A percentile compares a stretch with the other conserved stretches of the same genome.
Conservation (phyloP, 805 yeast species). For the Priceomyces medius region DNA sequence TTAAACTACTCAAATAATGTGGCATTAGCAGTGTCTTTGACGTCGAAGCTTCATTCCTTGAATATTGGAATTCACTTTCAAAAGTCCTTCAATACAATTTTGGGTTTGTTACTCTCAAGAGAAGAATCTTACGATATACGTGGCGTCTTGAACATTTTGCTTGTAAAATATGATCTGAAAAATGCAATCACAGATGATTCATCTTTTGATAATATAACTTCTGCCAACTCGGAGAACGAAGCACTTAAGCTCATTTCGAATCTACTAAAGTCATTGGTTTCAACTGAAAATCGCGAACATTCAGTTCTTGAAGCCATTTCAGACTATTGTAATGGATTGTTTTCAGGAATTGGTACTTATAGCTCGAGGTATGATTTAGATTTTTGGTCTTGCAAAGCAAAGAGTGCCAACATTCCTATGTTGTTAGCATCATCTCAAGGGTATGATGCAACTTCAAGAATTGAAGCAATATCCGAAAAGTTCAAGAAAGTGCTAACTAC, state of each 20-base stretch:
- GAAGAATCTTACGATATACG: background rate
- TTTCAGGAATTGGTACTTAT: constrained; percentile 25
- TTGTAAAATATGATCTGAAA: constrained; percentile 8
- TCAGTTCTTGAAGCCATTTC: constrained; percentile 17
- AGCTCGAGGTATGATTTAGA: constrained; percentile 32
- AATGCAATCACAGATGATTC: constrained; percentile 3
- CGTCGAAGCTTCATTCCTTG: constrained; percentile 14
- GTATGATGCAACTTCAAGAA: constrained; percentile 60
- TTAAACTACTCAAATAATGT: constrained; percentile 45
- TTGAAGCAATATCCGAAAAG: constrained; percentile 44
- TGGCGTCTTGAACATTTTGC: constrained; percentile 8
- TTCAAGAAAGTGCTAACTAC: constrained; percentile 28
- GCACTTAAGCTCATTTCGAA: constrained; percentile 14
- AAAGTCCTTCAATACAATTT: constrained; percentile 12
- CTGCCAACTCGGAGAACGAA: constrained; percentile 17
- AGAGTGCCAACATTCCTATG: constrained; percentile 32
- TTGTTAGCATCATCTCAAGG: constrained; percentile 61
- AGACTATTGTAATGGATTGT: constrained; percentile 21
- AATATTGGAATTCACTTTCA: constrained; percentile 25
- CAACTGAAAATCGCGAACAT: background rate
- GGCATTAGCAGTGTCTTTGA: constrained; percentile 42
- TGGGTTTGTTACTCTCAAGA: constrained; percentile 5
- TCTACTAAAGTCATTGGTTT: constrained; percentile 11
- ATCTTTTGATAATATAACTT: constrained; percentile 8
- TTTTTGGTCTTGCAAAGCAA: constrained; percentile 24